Conservation (phyloP, 1,139 yeast genomes). For the Blastobotrys malaysiensis region DNA sequence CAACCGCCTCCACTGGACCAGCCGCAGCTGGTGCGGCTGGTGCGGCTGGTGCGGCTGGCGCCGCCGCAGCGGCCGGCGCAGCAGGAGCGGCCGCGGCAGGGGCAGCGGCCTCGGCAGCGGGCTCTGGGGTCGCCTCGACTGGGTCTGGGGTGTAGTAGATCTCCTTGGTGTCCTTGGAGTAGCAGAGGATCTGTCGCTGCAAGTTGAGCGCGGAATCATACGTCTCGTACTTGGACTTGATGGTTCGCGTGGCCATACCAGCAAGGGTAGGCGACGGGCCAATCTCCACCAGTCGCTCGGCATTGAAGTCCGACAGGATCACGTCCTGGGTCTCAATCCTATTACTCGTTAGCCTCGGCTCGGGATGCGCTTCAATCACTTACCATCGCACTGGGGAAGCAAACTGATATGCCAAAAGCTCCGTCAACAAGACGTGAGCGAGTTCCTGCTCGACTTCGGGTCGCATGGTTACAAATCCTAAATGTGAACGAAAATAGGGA, state of each 20-base stretch:
- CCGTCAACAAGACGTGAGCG: constrained; percentile 90
- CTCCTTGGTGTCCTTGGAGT: constrained; percentile 92
- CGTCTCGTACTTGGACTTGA: constrained; percentile 93
- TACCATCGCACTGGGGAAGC: constrained; percentile 99
- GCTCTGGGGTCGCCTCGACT: constrained; percentile 48
- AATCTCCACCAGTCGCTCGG: constrained; percentile 95
- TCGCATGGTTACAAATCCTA: constrained; percentile 49
- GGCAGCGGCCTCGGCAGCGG: constrained; percentile 24
- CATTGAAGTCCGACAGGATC: constrained; percentile 84
- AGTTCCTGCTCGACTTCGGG: constrained; percentile 98
- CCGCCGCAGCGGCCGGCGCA: constrained; percentile 35
- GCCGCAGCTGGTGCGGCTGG: constrained; percentile 56
- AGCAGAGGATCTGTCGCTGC: constrained; percentile 94
- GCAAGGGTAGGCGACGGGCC: constrained; percentile 99
- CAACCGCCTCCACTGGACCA: constrained; percentile 74
- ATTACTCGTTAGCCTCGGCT: constrained; percentile 3
- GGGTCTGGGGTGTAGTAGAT: constrained; percentile 95
- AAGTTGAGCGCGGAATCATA: constrained; percentile 95
- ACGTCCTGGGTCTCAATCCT: constrained; percentile 97
- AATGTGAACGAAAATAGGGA: not conserved
- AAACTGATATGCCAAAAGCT: constrained; percentile 94
- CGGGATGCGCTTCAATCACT: constrained; percentile 14
- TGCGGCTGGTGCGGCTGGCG: constrained; percentile 55
- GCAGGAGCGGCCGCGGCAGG: constrained; percentile 41
- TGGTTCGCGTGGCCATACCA: constrained; percentile 97